Percentiles rank a stretch among this genome's conserved stretches.
Evolutionary conservation across 345 rosid genomes (phyloP).

Genomic region (Litchi chinensis): DNA sequence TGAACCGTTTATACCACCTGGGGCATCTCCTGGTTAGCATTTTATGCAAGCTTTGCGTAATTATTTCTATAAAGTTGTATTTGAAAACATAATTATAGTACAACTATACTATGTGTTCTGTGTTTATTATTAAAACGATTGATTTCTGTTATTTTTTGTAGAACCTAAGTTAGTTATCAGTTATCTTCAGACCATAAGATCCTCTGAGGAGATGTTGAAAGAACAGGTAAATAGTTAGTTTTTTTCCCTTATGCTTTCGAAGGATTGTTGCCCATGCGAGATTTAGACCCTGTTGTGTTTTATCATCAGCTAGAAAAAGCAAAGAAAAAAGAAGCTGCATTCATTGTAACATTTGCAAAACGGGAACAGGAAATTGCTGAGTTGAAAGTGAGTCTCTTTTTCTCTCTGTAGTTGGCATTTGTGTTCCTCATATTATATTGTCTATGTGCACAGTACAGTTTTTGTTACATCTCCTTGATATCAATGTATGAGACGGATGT

Average conservation of each 20-base stretch:
- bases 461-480: background rate
- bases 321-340: slow-evolving; percentile 96
- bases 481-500: background rate
- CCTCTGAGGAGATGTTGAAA: slow-evolving; percentile 78
- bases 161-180: slow-evolving; percentile 72
- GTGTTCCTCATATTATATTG: background rate
- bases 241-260: background rate
- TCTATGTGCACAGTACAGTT: background rate
- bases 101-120: slow-evolving; percentile 11
- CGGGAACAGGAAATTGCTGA: slow-evolving; percentile 96
- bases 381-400: slow-evolving; percentile 54
- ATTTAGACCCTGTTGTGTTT: slow-evolving; percentile 26
- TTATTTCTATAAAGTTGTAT: background rate
- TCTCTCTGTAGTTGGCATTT: background rate
- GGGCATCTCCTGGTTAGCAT: slow-evolving; percentile 77
- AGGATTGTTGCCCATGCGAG: slow-evolving; percentile 17
- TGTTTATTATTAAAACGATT: slow-evolving; percentile 9
- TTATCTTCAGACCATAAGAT: slow-evolving; percentile 77
- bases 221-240: slow-evolving; percentile 69
- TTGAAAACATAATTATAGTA: background rate
- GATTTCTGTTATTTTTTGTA: slow-evolving; percentile 39
- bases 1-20: slow-evolving; percentile 65
- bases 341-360: slow-evolving; percentile 92
- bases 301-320: slow-evolving; percentile 80
- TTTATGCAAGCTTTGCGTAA: slow-evolving; percentile 6